phyloP scores from a whole-genome alignment of 371 early-diverging fungal species.

The Blakeslea trispora region DNA sequence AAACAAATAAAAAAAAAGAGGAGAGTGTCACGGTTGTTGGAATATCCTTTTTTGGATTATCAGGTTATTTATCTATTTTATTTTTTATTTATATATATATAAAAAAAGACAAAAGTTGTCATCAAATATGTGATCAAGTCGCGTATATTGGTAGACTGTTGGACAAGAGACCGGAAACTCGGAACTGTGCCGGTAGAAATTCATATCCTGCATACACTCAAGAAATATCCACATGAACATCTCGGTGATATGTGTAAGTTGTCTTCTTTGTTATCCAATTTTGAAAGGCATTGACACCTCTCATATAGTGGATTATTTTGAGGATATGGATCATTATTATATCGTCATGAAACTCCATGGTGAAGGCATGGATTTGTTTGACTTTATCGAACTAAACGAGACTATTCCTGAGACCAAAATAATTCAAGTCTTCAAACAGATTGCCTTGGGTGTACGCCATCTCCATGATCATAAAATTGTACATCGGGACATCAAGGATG shows the following conservation, averaged over 20 bases:
- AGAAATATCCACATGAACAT: slow-evolving; percentile 61
- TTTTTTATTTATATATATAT: slow-evolving; percentile 8
- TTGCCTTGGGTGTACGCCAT: slow-evolving; percentile 66
- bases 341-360: slow-evolving; percentile 69
- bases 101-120: slow-evolving; percentile 59
- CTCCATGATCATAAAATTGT: slow-evolving; percentile 73
- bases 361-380: slow-evolving; percentile 72
- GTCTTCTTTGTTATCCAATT: neutral
- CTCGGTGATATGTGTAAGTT: slow-evolving; percentile 60
- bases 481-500: slow-evolving; percentile 80
- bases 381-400: slow-evolving; percentile 70
- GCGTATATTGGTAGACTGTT: slow-evolving; percentile 70
- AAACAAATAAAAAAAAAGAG: slow-evolving; percentile 2
- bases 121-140: slow-evolving; percentile 80
- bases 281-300: neutral
- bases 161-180: slow-evolving; percentile 65
- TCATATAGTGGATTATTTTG: slow-evolving; percentile 57
- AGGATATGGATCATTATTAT: slow-evolving; percentile 70
- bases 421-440: slow-evolving; percentile 61
- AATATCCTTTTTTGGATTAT: slow-evolving; percentile 13
- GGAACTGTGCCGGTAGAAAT: slow-evolving; percentile 73
- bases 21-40: too few relatives aligned
- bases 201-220: slow-evolving; percentile 65
- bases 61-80: slow-evolving; percentile 4
- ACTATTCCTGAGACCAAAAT: slow-evolving; percentile 60